Base-by-base conservation (phyloP, 2,329 filamentous ascomycete genomes). In the Fusarium praegraminearum region DNA sequence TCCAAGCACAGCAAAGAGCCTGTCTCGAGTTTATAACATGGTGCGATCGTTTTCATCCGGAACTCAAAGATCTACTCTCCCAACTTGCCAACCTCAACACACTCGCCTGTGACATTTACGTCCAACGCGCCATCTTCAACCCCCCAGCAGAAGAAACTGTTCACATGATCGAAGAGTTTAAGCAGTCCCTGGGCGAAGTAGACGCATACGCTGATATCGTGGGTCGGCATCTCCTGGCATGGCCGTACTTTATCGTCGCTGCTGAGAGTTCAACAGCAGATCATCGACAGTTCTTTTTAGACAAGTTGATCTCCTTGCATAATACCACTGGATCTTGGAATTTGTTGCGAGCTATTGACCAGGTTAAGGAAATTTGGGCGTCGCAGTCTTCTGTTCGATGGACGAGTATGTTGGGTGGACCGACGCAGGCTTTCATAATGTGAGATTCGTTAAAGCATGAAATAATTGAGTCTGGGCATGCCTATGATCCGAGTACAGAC, bases 341-440 rank as follows among this genome's bases (percentile, higher is more conserved):
- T 18, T 24, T 73, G 10, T 24, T 73, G n/a, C 55, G 69, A 28
- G 71, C 71, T 5, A 64, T 73, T n/a, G 71, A 73, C 4, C 71
- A 73, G 15, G 67, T 73, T 1, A 59, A 70, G 22, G 69, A 72
- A 16, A 73, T 73, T 28, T 73, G 71, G 71, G 71, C 65, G 10
- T 68, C 69, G 2, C 71, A 73, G 16, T 73, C 70, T 20, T 71
- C 60, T 32, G 62, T 73, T 1, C 20, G 71, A 0, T 73, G 71
- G 71, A 73, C 71, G 1, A 73, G 71, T 32, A 52, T 73, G 49
- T 15, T 73, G 9, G 71, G 71, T 13, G 68, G 71, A 2, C 71
- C 71, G 4, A 73, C 59, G 4, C 71, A 73, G 13, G 71, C 71
- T 22, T 57, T 73, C 12, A 73, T 73, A n/a, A 73, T 73, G 71